Conservation (phyloP, 2,329 filamentous ascomycete species). For the Neoarthrinium moseri region DNA sequence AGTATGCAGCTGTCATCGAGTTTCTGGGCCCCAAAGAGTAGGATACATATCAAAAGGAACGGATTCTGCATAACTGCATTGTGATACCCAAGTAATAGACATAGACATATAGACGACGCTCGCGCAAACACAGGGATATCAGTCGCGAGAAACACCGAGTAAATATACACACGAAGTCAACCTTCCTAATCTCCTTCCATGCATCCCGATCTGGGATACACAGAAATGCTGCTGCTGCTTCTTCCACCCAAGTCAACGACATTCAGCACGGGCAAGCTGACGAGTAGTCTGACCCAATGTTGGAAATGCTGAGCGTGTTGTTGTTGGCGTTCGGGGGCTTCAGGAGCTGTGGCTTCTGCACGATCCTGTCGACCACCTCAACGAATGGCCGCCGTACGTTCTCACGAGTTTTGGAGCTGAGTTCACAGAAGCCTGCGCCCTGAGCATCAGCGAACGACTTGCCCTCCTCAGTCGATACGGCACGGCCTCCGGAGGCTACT, state of each 20-base stretch:
- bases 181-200: not conserved
- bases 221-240: constrained; percentile 20
- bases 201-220: not conserved
- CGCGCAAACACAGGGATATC: constrained; percentile 9
- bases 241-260: too few species aligned
- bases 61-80: constrained; percentile 22
- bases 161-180: not conserved
- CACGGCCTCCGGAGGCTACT: constrained; percentile 34
- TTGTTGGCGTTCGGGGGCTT: constrained; percentile 18
- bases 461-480: constrained; percentile 47
- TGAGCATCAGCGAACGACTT: constrained; percentile 43
- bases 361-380: constrained; percentile 49
- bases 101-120: constrained; percentile 10
- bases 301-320: constrained; percentile 26
- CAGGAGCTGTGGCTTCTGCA: constrained; percentile 43
- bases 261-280: constrained; percentile 26
- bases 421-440: constrained; percentile 50
- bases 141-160: constrained; percentile 1
- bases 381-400: constrained; percentile 51
- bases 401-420: constrained; percentile 52
- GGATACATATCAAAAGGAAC: constrained; percentile 13
- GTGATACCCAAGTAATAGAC: constrained; percentile 12
- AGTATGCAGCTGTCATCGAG: constrained; percentile 57
- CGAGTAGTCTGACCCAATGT: constrained; percentile 20
- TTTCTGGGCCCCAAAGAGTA: constrained; percentile 54